Conservation (phyloP, 768 basidiomycete species). For the Collybia nuda region DNA sequence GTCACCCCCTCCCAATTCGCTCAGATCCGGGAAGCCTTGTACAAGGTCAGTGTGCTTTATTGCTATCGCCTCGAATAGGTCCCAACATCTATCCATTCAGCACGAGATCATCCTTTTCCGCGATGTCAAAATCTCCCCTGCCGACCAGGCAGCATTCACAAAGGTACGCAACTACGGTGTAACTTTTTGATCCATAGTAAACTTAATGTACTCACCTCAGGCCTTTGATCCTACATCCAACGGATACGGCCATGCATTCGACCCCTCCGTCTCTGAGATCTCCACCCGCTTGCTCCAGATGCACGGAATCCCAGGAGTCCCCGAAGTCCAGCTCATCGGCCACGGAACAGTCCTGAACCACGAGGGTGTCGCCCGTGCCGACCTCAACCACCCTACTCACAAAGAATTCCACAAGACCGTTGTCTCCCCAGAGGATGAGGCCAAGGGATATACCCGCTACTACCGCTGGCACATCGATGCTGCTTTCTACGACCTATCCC, state of each 20-base stretch:
- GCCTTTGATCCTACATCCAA: constrained; percentile 4
- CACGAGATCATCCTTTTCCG: constrained; percentile 76
- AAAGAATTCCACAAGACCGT: constrained; percentile 82
- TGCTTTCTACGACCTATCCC: constrained; percentile 72
- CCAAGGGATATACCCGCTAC: constrained; percentile 73
- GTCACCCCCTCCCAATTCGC: constrained; percentile 61
- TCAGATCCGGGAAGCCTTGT: constrained; percentile 69
- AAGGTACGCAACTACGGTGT: constrained; percentile 72
- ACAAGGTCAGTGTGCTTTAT: constrained; percentile 53
- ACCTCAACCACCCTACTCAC: constrained; percentile 84
- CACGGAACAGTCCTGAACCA: constrained; percentile 80
- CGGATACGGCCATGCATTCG: constrained; percentile 60
- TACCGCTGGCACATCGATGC: constrained; percentile 95
- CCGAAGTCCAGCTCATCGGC: constrained; percentile 90
- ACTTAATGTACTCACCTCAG: not conserved
- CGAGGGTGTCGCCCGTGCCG: constrained; percentile 75
- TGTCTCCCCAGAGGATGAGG: constrained; percentile 73
- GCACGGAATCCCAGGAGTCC: constrained; percentile 85
- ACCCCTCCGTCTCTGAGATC: constrained; percentile 45
- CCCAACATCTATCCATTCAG: constrained; percentile 28
- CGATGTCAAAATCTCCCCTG: constrained; percentile 64
- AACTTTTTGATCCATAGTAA: too few relatives aligned
- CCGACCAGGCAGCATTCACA: constrained; percentile 82
- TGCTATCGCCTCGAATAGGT: not conserved
- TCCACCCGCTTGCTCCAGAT: constrained; percentile 88